Conservation (phyloP, 2,329 filamentous ascomycete species). For the Aspergillus udagawae region DNA sequence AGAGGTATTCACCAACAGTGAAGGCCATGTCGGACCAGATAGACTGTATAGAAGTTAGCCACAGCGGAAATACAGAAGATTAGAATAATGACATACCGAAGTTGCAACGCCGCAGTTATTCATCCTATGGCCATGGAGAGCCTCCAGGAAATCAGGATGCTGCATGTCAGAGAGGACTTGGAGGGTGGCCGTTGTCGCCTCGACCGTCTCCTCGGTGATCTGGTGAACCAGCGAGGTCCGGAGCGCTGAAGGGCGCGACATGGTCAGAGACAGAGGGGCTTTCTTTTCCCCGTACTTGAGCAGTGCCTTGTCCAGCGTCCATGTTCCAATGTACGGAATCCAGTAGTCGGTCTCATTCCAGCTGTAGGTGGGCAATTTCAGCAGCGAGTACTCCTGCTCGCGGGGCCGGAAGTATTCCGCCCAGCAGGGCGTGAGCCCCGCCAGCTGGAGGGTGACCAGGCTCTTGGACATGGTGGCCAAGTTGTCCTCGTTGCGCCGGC, state of each 20-base stretch:
- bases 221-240: constrained; percentile 21
- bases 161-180: constrained; percentile 39
- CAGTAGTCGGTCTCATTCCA: constrained; percentile 72
- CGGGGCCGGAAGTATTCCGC: constrained; percentile 65
- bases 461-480: constrained; percentile 61
- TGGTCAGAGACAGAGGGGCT: not conserved
- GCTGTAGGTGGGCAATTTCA: constrained; percentile 62
- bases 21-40: constrained; percentile 24
- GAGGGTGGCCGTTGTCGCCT: constrained; percentile 21
- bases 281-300: not conserved
- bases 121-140: constrained; percentile 43
- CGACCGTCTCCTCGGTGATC: constrained; percentile 30
- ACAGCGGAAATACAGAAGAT: not conserved
- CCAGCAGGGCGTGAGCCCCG: constrained; percentile 64
- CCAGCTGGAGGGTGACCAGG: constrained; percentile 56
- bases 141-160: constrained; percentile 34
- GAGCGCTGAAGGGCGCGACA: constrained; percentile 1
- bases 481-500: constrained; percentile 58
- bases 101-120: constrained; percentile 42
- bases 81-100: constrained; percentile 33
- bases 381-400: constrained; percentile 53
- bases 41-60: constrained; percentile 7
- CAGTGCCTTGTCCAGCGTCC: constrained; percentile 62
- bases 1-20: constrained; percentile 22
- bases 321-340: constrained; percentile 69